phyloP scores from a whole-genome alignment of 345 rosid species.

The Punica granatum region DNA sequence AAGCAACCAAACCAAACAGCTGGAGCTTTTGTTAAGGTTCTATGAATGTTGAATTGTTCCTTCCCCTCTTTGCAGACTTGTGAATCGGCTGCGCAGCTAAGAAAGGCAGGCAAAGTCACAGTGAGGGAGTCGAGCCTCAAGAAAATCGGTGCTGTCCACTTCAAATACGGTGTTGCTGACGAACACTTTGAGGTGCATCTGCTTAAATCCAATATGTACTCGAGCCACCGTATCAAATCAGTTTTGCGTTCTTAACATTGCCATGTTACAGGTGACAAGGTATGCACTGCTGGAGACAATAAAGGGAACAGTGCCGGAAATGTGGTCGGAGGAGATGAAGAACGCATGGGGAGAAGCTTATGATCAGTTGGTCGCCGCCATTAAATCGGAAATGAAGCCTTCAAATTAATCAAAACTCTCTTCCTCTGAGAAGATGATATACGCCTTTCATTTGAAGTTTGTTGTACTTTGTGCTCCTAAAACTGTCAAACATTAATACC shows the following conservation, averaged over 20 bases:
- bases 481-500: background rate
- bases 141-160: conserved; percentile 55
- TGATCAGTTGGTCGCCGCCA: conserved; percentile 62
- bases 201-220: background rate
- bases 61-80: conserved; percentile 42
- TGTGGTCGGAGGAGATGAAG: conserved; percentile 84
- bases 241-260: background rate
- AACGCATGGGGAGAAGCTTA: conserved; percentile 75
- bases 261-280: conserved; percentile 39
- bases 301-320: conserved; percentile 70
- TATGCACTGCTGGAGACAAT: conserved; percentile 70
- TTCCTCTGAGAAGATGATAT: background rate
- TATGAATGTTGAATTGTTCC: background rate
- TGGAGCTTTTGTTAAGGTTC: background rate
- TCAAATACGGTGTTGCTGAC: conserved; percentile 53
- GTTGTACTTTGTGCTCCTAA: background rate
- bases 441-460: background rate
- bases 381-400: conserved; percentile 59
- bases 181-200: conserved; percentile 62
- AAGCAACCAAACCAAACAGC: background rate
- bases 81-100: conserved; percentile 68
- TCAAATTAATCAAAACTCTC: background rate
- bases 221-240: background rate
- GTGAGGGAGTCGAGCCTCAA: conserved; percentile 65
- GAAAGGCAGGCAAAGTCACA: conserved; percentile 57